phyloP scores from a whole-genome alignment of 345 rosid genomes.

The Melaleuca alternifolia region DNA sequence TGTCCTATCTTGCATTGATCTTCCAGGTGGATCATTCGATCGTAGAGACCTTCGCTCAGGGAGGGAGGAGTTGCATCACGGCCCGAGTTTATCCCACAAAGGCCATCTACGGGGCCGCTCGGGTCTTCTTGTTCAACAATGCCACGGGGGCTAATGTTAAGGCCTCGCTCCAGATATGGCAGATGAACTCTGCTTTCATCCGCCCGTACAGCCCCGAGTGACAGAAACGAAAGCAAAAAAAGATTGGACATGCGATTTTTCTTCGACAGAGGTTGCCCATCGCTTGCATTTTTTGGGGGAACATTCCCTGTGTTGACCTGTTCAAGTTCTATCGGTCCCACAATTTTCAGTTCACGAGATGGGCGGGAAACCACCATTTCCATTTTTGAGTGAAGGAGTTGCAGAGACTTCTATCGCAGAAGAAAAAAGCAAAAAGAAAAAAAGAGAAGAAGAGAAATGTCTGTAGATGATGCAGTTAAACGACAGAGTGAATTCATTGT shows the following conservation, averaged over 20 bases:
- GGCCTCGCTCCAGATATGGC: conserved; percentile 69
- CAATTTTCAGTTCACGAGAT: neutral
- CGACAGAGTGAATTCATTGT: neutral
- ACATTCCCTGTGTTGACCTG: neutral
- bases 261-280: neutral
- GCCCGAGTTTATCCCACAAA: conserved; percentile 80
- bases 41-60: conserved; percentile 77
- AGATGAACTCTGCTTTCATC: conserved; percentile 71
- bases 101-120: conserved; percentile 82
- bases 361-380: neutral
- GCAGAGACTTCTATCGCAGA: neutral
- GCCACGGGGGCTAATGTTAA: conserved; percentile 61
- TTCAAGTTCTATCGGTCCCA: neutral
- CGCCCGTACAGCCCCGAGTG: conserved; percentile 21
- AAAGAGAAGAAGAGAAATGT: neutral
- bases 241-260: neutral
- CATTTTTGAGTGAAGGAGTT: neutral
- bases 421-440: neutral
- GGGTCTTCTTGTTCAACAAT: conserved; percentile 71
- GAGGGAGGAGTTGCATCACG: conserved; percentile 73
- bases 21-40: conserved; percentile 88
- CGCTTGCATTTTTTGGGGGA: neutral
- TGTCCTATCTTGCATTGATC: neutral
- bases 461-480: neutral
- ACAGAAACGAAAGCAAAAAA: neutral